Evolutionary conservation across 345 rosid genomes (phyloP), one percentile per base, ranked within the genome.

Genomic region (Triadica sebifera): DNA sequence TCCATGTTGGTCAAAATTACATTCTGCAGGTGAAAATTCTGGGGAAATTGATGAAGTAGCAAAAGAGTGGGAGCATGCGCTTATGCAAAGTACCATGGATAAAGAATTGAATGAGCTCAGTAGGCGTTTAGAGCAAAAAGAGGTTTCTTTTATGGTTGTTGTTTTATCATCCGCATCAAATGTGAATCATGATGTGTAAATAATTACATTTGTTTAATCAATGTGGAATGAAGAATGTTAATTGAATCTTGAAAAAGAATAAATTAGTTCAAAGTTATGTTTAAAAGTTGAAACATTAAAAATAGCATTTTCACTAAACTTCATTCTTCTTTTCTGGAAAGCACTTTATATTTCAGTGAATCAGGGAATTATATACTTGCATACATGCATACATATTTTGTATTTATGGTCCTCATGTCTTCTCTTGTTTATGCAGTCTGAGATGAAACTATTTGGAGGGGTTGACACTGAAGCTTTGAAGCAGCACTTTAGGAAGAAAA

Each of bases 11-110:
- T 58, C 38, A 71, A 34, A 67, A 52, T 51, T 69, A 8, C 6
- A 20, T 34, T 29, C 24, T 65, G 82, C 82, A 86, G 98, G 86
- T 67, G 96, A 93, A 34, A 37, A 43, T 80, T 81, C 94, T 34
- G 83, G 83, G 67, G 97, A 95, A 77, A 79, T 90, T 74, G 98
- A 93, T 57, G 98, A 95, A 62, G 77, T 82, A 65, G 88, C 93
- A 37, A 93, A 90, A 76, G 98, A 93, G 81, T 93, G 99, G 98
- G 99, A 96, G 85, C 97, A 96, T 78, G 84, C 92, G 11, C 88
- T 93, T 63, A 77, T 91, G 77, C 98, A 90, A 73, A 90, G 89
- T 82, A 88, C 93, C 38, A 82, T 96, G 96, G 98, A 96, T 82
- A 88, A 91, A 80, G 97, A 93, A 87, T 83, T 96, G 84, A 88